These are phyloP conservation scores for Aspergillus quadricinctus DNA, from an alignment of 2,329 filamentous ascomycete genomes.

Conservation along the genomic window DNA sequence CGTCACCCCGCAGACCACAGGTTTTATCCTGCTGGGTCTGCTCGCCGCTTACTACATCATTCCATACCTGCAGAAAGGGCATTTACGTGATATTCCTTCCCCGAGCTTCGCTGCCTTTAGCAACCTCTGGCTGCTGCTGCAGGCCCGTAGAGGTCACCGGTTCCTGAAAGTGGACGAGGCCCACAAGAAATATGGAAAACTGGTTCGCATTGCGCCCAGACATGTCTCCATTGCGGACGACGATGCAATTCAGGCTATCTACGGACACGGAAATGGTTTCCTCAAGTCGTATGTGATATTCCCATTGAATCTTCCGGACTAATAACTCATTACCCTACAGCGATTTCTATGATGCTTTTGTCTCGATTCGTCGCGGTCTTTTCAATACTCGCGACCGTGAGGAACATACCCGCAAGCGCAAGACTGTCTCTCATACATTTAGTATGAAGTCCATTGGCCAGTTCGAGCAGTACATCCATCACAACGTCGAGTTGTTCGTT, in stretches of 20 bases:
- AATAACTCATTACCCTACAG: conserved; percentile 36
- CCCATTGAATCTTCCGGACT: not conserved
- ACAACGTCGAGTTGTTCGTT: conserved; percentile 71
- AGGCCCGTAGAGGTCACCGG: conserved; percentile 61
- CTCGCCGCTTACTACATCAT: conserved; percentile 53
- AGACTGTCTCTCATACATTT: conserved; percentile 84
- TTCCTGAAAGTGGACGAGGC: conserved; percentile 63
- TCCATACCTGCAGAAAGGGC: conserved; percentile 54
- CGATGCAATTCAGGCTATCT: conserved; percentile 69
- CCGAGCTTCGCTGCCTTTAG: conserved; percentile 60
- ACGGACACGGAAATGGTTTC: conserved; percentile 75
- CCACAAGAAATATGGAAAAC: conserved; percentile 71
- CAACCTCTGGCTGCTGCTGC: conserved; percentile 73
- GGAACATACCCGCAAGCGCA: conserved; percentile 84
- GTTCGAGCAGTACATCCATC: conserved; percentile 84
- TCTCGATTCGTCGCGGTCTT: conserved; percentile 76
- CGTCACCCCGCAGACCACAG: conserved; percentile 25
- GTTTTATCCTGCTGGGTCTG: conserved; percentile 45
- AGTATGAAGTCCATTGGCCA: conserved; percentile 73
- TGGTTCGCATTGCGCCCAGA: conserved; percentile 78
- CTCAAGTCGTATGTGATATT: conserved; percentile 57
- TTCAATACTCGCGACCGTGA: conserved; percentile 83
- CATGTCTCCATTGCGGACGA: conserved; percentile 80
- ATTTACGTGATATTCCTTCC: conserved; percentile 49
- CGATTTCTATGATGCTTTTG: conserved; percentile 87